These are phyloP conservation scores for Benincasa hispida DNA, from an alignment of 306 rosid genomes.

Conservation along the genomic window DNA sequence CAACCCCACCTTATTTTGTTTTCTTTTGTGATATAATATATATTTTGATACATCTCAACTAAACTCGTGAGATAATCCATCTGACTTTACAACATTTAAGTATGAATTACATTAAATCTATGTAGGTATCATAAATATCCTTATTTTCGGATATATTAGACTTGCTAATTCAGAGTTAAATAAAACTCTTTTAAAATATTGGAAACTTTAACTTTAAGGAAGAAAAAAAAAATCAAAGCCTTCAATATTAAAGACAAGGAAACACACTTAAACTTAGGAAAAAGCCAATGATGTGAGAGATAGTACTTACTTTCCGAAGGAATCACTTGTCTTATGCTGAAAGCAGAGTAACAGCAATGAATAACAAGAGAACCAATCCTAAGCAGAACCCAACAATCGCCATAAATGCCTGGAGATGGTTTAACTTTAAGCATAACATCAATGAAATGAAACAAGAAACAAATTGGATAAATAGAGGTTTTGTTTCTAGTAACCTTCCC, in stretches of 20 bases:
- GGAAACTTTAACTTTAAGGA: not conserved
- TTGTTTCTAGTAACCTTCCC: slow-evolving; percentile 33
- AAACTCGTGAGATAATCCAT: too few relatives aligned
- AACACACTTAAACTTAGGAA: not conserved
- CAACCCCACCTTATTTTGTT: not conserved
- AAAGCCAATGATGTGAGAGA: not conserved
- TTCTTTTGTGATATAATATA: not conserved
- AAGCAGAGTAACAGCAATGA: slow-evolving; percentile 57
- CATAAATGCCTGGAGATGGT: slow-evolving; percentile 51
- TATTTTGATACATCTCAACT: too few relatives aligned
- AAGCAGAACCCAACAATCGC: slow-evolving; percentile 56
- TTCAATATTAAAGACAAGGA: not conserved
- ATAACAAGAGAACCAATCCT: slow-evolving; percentile 53
- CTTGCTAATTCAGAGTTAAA: not conserved
- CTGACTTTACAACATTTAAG: too few relatives aligned
- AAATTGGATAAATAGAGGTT: not conserved
- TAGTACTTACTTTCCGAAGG: not conserved
- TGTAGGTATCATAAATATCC: too few relatives aligned
- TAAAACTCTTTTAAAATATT: not conserved
- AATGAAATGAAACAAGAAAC: not conserved
- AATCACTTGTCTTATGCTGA: slow-evolving; percentile 33
- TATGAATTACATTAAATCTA: too few relatives aligned
- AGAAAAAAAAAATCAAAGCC: not conserved
- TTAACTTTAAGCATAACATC: not conserved
- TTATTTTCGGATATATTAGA: not conserved